These are phyloP conservation scores for Lactarius trivialis DNA, from an alignment of 768 basidiomycete species.

Conservation along the genomic window DNA sequence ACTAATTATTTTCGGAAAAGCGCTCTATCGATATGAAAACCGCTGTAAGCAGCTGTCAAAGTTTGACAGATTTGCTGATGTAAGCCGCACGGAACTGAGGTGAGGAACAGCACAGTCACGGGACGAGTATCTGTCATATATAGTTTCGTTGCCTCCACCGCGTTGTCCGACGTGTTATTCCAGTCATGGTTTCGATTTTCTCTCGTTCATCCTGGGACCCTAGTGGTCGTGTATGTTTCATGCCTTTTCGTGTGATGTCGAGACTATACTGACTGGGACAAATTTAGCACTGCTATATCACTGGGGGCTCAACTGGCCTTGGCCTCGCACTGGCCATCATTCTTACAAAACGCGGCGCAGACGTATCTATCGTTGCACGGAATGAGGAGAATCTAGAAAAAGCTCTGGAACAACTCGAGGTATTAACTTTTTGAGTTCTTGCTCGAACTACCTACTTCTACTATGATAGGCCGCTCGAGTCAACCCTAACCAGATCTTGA, in stretches of 20 bases:
- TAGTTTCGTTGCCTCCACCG: not conserved
- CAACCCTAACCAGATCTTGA: conserved; percentile 53
- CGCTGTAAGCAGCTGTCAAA: too few relatives aligned
- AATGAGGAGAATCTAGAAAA: conserved; percentile 55
- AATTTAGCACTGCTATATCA: conserved; percentile 73
- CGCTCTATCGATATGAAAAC: too few relatives aligned
- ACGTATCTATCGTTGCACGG: conserved; percentile 82
- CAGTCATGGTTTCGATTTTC: conserved; percentile 22
- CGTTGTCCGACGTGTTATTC: conserved; percentile 6
- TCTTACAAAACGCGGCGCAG: conserved; percentile 62
- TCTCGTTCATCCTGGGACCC: conserved; percentile 29
- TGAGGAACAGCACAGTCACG: not conserved
- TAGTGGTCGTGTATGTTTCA: conserved; percentile 23
- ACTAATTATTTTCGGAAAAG: too few relatives aligned
- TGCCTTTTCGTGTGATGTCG: not conserved
- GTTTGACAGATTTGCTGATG: too few relatives aligned
- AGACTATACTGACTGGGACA: not conserved
- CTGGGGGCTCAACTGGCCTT: conserved; percentile 77
- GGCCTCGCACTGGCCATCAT: conserved; percentile 68
- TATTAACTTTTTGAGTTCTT: conserved; percentile 25
- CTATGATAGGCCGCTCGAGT: conserved; percentile 43
- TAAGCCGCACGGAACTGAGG: too few relatives aligned
- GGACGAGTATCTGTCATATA: not conserved
- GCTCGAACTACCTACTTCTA: not conserved
- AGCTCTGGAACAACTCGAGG: conserved; percentile 61